phyloP scores from a whole-genome alignment of 768 basidiomycete species.

The Tubosaeta sp. region DNA sequence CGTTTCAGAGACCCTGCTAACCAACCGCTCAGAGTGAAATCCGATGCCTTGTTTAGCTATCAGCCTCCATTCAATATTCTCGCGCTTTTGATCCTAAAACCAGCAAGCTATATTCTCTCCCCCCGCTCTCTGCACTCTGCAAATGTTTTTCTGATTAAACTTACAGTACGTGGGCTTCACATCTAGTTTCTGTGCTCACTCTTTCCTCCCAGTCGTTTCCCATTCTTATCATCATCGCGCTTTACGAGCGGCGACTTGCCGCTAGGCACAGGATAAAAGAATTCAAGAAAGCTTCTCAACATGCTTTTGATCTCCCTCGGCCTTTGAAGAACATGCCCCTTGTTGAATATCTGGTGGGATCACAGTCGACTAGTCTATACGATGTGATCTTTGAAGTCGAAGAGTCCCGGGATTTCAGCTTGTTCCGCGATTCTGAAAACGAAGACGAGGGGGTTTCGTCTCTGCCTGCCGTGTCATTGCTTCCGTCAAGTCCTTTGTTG shows the following conservation, averaged over 20 bases:
- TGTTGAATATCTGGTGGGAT: conserved; percentile 73
- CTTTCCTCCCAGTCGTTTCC: conserved; percentile 57
- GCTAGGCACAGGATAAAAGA: conserved; percentile 48
- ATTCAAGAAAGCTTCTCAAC: conserved; percentile 47
- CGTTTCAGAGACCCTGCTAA: conserved; percentile 4
- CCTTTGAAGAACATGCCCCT: conserved; percentile 71
- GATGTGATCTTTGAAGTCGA: conserved; percentile 80
- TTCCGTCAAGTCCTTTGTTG: conserved; percentile 9
- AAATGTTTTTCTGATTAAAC: conserved; percentile 82
- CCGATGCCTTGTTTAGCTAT: conserved; percentile 87
- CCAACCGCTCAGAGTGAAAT: conserved; percentile 59
- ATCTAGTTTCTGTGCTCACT: not conserved
- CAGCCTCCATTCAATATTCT: conserved; percentile 86
- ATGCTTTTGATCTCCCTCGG: conserved; percentile 63
- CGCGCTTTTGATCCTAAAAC: conserved; percentile 77
- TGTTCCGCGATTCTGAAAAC: conserved; percentile 50
- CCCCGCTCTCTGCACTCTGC: conserved; percentile 76
- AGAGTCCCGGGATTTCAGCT: conserved; percentile 39
- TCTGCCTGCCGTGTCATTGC: conserved; percentile 4
- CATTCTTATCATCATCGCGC: conserved; percentile 65
- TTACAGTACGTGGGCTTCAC: conserved; percentile 51
- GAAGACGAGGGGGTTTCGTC: conserved; percentile 26
- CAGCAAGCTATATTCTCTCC: conserved; percentile 67
- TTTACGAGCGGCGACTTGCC: conserved; percentile 74
- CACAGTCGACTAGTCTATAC: conserved; percentile 60